Conservation (phyloP, 2,329 filamentous ascomycete genomes). For the Penicillium sp. region DNA sequence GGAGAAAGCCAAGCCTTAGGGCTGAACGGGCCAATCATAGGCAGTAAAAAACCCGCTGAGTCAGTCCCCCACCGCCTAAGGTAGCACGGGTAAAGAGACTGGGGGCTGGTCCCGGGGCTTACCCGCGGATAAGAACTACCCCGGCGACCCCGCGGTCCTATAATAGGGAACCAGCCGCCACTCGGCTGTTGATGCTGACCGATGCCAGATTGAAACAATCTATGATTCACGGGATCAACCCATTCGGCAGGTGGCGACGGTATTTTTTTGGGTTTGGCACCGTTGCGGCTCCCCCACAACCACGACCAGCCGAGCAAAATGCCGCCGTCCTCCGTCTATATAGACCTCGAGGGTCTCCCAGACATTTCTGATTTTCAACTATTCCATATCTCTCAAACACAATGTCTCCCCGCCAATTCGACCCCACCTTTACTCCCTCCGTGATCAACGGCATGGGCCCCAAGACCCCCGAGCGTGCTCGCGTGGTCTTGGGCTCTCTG, state of each 20-base stretch:
- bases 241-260: constrained; percentile 11
- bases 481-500: constrained; percentile 63
- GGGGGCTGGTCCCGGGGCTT: constrained; percentile 1
- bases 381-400: constrained; percentile 4
- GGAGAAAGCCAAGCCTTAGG: neutral
- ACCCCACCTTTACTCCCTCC: constrained; percentile 73
- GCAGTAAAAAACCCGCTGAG: neutral
- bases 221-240: constrained; percentile 1
- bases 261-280: constrained; percentile 4
- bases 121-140: constrained; percentile 12
- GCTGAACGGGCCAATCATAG: neutral
- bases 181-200: constrained; percentile 10
- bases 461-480: constrained; percentile 64
- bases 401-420: constrained; percentile 41
- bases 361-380: neutral
- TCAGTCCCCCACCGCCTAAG: neutral
- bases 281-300: constrained; percentile 35
- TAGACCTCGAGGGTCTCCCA: constrained; percentile 15
- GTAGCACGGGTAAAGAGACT: neutral
- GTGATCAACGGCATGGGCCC: constrained; percentile 74
- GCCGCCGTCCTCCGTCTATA: constrained; percentile 22
- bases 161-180: constrained; percentile 6
- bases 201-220: constrained; percentile 2
- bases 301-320: constrained; percentile 24
- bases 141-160: constrained; percentile 5